Conservation (phyloP, 2,329 filamentous ascomycete genomes). For the Colletotrichum agaves region DNA sequence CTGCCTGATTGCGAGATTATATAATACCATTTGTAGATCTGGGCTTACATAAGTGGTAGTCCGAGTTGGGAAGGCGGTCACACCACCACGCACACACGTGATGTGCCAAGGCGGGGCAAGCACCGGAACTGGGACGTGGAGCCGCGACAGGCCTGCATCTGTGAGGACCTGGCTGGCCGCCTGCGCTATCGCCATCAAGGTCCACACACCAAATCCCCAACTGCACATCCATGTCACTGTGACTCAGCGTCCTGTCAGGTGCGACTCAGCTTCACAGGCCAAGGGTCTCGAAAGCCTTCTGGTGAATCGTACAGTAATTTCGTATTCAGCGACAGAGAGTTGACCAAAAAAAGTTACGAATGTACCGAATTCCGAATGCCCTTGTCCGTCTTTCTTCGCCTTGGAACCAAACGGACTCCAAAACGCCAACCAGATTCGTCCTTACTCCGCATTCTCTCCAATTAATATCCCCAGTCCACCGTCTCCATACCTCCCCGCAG, state of each 20-base stretch:
- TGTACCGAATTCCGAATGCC: not conserved
- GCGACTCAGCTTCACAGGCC: not conserved
- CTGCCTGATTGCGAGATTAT: not conserved
- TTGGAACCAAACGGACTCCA: not conserved
- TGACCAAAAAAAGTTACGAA: not conserved
- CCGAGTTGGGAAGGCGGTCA: not conserved
- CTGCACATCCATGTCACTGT: too few species aligned
- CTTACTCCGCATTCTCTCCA: slow-evolving; percentile 14
- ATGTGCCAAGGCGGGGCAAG: slow-evolving; percentile 8
- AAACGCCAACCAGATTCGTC: slow-evolving; percentile 19
- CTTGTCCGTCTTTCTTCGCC: not conserved
- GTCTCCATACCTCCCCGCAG: slow-evolving; percentile 9
- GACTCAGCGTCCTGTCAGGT: too few species aligned
- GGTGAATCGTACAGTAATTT: not conserved
- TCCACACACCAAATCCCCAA: slow-evolving; percentile 1
- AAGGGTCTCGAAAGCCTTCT: not conserved
- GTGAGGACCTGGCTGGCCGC: not conserved
- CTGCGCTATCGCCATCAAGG: slow-evolving; percentile 7
- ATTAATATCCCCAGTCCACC: not conserved
- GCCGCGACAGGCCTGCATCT: too few species aligned
- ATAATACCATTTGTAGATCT: not conserved
- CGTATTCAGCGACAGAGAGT: not conserved
- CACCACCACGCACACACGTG: not conserved
- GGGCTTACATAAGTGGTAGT: not conserved
- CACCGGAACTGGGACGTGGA: slow-evolving; percentile 2